Base-by-base conservation (phyloP, 768 basidiomycete genomes). In the Rubroboletus satanas region DNA sequence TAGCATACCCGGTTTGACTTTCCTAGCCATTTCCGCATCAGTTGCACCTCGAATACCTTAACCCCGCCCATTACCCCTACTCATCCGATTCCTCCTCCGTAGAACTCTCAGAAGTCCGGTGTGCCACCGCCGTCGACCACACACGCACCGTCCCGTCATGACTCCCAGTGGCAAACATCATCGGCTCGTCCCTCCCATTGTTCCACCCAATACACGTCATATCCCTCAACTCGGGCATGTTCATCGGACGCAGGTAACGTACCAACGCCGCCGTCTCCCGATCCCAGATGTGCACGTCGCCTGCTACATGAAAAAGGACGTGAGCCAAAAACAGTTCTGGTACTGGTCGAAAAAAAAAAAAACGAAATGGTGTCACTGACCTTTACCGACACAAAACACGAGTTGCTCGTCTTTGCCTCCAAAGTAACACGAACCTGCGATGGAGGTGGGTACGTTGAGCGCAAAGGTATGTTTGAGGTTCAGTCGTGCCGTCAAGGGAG, bases 261-360 rank as follows among this genome's bases (percentile, higher is more conserved):
- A 92, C 72, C 8, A 90, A 69, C 9, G 82, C 77, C 3, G 81
- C 90, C 12, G 85, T 86, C 70, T 90, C 88, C 51, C 84, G 83
- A 62, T 93, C 90, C 90, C 90, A 93, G 26, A 92, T 84, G 60
- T 89, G 85, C 14, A 93, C 87, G 57, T 90, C 86, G 1, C 90
- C 90, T 58, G 80, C 89, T 90, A 57, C 1, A n/a, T 17, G 28
- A 18, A 17, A 6, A 26, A 26, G 26, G 2, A 21, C 2, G 15
- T 28, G 1, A 35, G 37, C 6, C 23, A 47, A 5, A 43, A 23
- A n/a, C 32, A 32, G n/a, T 8, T 7, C 37, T 29, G 3, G 17
- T n/a, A 10, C 41, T 31, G 18, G 45, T 11, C 6, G 10, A 1
- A 21, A 21, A 21, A 21, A 21, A 21, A 26, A 5, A 11, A 42